Evolutionary conservation across 148 eudicot genomes (phyloP).

Genomic region (Silene conica): DNA sequence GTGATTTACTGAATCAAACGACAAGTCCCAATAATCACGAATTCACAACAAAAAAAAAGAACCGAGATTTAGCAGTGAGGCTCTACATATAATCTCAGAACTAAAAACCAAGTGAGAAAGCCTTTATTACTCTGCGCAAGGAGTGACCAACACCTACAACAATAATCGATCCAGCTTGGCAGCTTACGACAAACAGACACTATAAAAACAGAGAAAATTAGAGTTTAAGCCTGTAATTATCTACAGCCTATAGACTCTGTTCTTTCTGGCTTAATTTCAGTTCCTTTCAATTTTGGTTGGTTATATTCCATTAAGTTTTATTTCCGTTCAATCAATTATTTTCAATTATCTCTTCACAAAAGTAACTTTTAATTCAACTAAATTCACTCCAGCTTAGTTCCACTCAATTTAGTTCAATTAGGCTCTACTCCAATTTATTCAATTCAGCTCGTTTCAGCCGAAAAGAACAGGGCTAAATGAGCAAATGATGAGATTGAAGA

Average conservation of each 20-base stretch:
- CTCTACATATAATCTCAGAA: background rate
- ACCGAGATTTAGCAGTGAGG: background rate
- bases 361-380: too few species aligned
- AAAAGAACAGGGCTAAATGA: too few species aligned
- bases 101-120: background rate
- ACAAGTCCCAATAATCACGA: background rate
- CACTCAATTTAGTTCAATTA: too few species aligned
- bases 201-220: background rate
- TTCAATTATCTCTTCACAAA: too few species aligned
- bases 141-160: background rate
- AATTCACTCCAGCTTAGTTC: too few species aligned
- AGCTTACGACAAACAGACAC: background rate
- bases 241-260: background rate
- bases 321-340: too few species aligned
- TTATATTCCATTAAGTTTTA: too few species aligned
- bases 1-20: background rate
- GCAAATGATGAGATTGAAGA: background rate
- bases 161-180: background rate
- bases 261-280: too few species aligned
- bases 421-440: too few species aligned
- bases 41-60: too few species aligned
- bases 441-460: too few species aligned
- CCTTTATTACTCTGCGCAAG: slow-evolving; percentile 8
- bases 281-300: too few species aligned
- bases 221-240: background rate